Conservation (phyloP, 306 rosid genomes). For the Sphenostylis stenocarpa region DNA sequence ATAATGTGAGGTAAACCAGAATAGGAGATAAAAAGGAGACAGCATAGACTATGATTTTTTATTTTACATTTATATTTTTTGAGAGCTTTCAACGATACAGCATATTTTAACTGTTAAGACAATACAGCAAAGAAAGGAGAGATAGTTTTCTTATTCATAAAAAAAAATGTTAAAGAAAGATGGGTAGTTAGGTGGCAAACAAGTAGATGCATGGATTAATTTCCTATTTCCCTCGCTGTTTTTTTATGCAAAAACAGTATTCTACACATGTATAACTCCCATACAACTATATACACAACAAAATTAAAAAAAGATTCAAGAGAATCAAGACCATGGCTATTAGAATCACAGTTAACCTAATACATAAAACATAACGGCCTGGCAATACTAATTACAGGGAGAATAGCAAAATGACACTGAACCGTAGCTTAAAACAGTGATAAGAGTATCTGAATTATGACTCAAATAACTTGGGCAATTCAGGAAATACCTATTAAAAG, state of each 20-base stretch:
- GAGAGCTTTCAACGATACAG: too few species aligned
- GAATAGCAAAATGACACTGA: not conserved
- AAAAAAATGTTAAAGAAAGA: not conserved
- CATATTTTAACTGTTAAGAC: not conserved
- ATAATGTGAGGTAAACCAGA: not conserved
- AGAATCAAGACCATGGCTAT: not conserved
- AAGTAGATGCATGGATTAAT: not conserved
- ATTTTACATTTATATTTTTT: too few species aligned
- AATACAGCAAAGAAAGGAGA: not conserved
- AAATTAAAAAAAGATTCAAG: not conserved
- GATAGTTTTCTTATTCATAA: not conserved
- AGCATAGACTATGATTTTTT: too few species aligned
- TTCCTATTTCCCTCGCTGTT: not conserved
- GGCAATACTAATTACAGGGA: not conserved
- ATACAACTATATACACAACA: not conserved
- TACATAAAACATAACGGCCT: not conserved
- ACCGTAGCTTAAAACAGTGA: not conserved
- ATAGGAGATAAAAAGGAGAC: not conserved
- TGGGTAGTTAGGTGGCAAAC: not conserved
- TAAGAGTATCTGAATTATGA: not conserved
- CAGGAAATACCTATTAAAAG: not conserved
- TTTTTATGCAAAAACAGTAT: not conserved
- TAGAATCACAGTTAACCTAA: not conserved
- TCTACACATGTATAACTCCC: not conserved
- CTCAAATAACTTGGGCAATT: not conserved